Evolutionary conservation across 1,139 yeast species (phyloP).

Genomic region (Yamadazyma dendronema): DNA sequence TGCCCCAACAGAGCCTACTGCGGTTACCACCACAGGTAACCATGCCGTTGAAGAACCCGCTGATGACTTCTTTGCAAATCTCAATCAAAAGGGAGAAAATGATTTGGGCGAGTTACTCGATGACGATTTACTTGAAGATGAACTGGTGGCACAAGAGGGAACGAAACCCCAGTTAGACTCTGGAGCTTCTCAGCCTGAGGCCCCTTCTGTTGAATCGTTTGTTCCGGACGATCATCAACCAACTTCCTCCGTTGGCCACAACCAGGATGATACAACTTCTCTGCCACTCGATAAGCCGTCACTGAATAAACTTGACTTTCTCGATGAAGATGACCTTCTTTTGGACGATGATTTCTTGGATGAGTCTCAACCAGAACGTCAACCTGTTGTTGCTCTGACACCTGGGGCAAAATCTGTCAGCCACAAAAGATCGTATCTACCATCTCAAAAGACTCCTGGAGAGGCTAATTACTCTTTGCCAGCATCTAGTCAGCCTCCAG

Average conservation of each 20-base stretch:
- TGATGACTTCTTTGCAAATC: neutral
- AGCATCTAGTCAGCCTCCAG: neutral
- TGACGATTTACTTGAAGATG: slow-evolving; percentile 13
- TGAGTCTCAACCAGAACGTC: slow-evolving; percentile 3
- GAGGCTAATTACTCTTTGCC: neutral
- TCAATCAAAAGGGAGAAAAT: neutral
- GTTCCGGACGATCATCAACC: too few species aligned
- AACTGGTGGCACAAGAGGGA: neutral
- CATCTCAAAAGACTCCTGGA: too few species aligned
- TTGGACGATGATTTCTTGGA: slow-evolving; percentile 17
- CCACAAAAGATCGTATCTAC: slow-evolving; percentile 5
- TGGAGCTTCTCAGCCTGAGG: too few species aligned
- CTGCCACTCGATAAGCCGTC: neutral
- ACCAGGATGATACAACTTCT: too few species aligned
- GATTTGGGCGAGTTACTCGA: neutral
- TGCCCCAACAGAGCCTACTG: too few species aligned
- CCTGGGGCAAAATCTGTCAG: neutral
- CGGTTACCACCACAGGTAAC: too few species aligned
- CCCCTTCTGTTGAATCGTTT: too few species aligned
- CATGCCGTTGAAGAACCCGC: too few species aligned
- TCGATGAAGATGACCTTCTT: slow-evolving; percentile 18
- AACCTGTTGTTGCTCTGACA: neutral
- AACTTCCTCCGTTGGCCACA: too few species aligned
- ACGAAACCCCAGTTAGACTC: neutral
- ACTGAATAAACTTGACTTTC: slow-evolving; percentile 10